A percentile compares a stretch with the other conserved stretches of the same genome.
Evolutionary conservation across 164 flowering plant species (phyloP).

Genomic region (Echeveria elegans): DNA sequence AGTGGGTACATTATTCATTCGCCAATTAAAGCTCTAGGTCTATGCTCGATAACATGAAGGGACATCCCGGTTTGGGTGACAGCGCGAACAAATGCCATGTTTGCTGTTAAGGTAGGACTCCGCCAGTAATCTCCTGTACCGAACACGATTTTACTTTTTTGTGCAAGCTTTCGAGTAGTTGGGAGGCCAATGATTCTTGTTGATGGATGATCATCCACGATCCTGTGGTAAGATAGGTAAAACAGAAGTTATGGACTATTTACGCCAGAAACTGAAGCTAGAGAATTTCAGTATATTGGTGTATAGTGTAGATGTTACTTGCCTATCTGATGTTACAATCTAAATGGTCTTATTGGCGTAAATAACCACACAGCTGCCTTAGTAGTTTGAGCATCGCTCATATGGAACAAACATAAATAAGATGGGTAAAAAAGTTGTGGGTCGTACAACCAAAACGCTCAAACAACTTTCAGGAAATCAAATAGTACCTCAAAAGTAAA

Average conservation of each 20-base stretch:
- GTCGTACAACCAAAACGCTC: too few relatives aligned
- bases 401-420: too few relatives aligned
- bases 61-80: slow-evolving; percentile 91
- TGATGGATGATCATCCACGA: slow-evolving; percentile 71
- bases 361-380: too few relatives aligned
- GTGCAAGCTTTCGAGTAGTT: slow-evolving; percentile 76
- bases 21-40: slow-evolving; percentile 79
- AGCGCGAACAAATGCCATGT: slow-evolving; percentile 84
- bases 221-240: slow-evolving; percentile 29
- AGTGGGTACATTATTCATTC: slow-evolving; percentile 26
- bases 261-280: too few relatives aligned
- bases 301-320: too few relatives aligned
- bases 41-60: slow-evolving; percentile 58
- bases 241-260: not conserved
- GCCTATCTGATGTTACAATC: too few relatives aligned
- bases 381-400: too few relatives aligned
- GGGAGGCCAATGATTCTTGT: slow-evolving; percentile 62
- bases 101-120: slow-evolving; percentile 84
- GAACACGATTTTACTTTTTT: slow-evolving; percentile 75
- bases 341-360: too few relatives aligned
- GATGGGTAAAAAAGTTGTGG: too few relatives aligned
- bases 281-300: too few relatives aligned
- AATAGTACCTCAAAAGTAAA: too few relatives aligned
- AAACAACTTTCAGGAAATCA: too few relatives aligned
- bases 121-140: slow-evolving; percentile 79